Conservation (phyloP, 2,329 filamentous ascomycete species). For the Akanthomyces dipterigenus region DNA sequence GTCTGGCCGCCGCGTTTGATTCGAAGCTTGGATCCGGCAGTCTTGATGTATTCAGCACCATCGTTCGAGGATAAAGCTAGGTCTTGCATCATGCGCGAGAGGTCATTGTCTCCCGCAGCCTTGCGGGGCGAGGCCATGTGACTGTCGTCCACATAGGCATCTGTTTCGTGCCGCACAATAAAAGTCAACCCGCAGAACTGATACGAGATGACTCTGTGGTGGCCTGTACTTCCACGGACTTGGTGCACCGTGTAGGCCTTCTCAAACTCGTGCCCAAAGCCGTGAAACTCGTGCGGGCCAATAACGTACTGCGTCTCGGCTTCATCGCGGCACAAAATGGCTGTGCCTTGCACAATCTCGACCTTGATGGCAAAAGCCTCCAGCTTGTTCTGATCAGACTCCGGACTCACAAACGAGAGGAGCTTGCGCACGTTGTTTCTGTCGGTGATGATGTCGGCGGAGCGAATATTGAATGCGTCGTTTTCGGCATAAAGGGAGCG, state of each 20-base stretch:
- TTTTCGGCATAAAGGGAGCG: conserved; percentile 32
- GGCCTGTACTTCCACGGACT: conserved; percentile 32
- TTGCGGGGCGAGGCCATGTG: conserved; percentile 15
- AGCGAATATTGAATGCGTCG: conserved; percentile 31
- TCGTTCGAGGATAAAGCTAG: neutral
- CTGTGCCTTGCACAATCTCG: conserved; percentile 31
- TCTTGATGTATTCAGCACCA: neutral
- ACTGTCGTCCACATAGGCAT: conserved; percentile 29
- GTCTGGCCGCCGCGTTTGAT: conserved; percentile 25
- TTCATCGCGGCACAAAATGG: conserved; percentile 31
- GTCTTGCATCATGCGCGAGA: neutral
- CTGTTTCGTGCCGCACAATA: conserved; percentile 36
- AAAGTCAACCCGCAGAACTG: conserved; percentile 32
- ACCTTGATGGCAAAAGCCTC: conserved; percentile 35
- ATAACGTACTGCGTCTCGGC: conserved; percentile 23
- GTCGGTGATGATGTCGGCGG: conserved; percentile 37
- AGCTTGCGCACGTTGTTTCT: conserved; percentile 44
- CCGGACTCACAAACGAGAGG: conserved; percentile 33
- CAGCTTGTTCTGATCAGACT: conserved; percentile 16
- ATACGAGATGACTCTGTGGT: conserved; percentile 40
- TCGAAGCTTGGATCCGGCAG: conserved; percentile 21
- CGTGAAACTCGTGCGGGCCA: conserved; percentile 28
- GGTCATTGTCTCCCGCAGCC: neutral
- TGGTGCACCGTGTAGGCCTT: conserved; percentile 33
- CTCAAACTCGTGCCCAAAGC: conserved; percentile 39